Percentiles rank a stretch among this genome's conserved stretches.
Conservation (phyloP, 148 eudicot species). For the Cornus controversa region DNA sequence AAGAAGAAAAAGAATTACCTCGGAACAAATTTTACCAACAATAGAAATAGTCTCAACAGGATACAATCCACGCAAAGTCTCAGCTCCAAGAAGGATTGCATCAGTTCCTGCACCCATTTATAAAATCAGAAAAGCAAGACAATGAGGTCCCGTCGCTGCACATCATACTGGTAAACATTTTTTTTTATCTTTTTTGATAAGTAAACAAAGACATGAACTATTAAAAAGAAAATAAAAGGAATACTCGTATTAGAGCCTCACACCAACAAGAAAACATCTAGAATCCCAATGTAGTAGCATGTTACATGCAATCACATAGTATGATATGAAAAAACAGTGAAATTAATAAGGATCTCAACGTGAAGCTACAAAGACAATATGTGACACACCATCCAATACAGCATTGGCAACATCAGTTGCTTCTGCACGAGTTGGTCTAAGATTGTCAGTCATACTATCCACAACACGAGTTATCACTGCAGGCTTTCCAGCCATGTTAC, state of each 20-base stretch:
- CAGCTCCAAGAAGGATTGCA: conserved; percentile 92
- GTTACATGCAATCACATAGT: neutral
- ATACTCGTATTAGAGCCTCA: neutral
- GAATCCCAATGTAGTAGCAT: neutral
- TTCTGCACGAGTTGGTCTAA: conserved; percentile 99
- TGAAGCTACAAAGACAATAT: neutral
- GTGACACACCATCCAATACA: conserved; percentile 74
- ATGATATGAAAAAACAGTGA: neutral
- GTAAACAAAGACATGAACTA: neutral
- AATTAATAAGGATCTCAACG: neutral
- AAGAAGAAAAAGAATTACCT: conserved; percentile 41
- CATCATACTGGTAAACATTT: neutral
- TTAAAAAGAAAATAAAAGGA: neutral
- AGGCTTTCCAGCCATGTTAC: conserved; percentile 97
- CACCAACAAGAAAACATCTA: neutral
- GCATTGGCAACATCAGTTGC: conserved; percentile 99
- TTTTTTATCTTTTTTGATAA: neutral
- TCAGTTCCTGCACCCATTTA: conserved; percentile 60
- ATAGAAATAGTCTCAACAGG: conserved; percentile 75
- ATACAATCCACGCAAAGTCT: conserved; percentile 83
- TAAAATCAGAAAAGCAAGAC: conserved; percentile 10
- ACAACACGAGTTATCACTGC: conserved; percentile 98
- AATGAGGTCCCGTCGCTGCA: neutral
- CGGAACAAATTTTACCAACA: conserved; percentile 79
- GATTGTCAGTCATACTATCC: conserved; percentile 97